These are phyloP conservation scores for Hysterium pulicare DNA, from an alignment of 2,329 filamentous ascomycete species.

Conservation along the genomic window DNA sequence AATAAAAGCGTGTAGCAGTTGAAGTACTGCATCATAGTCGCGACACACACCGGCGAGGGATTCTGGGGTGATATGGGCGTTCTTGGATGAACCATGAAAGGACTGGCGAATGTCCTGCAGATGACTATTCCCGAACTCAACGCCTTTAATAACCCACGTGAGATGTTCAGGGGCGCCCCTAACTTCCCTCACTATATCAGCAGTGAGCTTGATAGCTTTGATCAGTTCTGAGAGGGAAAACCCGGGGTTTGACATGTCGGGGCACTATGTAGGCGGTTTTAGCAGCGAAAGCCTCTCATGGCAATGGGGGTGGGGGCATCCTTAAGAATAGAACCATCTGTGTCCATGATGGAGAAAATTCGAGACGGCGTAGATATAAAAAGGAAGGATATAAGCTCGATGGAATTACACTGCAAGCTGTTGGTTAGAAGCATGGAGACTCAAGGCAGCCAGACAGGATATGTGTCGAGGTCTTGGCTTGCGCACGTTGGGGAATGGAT, in stretches of 20 bases:
- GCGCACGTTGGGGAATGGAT: too few relatives aligned
- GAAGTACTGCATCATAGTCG: neutral
- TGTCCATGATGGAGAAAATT: neutral
- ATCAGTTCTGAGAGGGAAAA: neutral
- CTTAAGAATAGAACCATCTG: neutral
- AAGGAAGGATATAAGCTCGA: neutral
- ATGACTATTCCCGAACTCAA: neutral
- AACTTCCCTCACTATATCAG: neutral
- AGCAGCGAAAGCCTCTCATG: neutral
- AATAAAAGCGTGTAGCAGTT: neutral
- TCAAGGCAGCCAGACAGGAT: too few relatives aligned
- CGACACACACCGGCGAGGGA: neutral
- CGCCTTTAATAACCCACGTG: neutral
- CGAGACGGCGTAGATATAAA: neutral
- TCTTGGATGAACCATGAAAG: neutral
- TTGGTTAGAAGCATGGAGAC: neutral
- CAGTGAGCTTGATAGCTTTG: neutral
- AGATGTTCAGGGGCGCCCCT: neutral
- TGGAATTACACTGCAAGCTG: neutral
- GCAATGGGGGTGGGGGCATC: neutral
- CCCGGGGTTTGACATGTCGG: neutral
- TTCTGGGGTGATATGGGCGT: neutral
- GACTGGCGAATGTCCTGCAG: neutral
- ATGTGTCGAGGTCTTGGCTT: too few relatives aligned
- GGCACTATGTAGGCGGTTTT: neutral